phyloP scores from a whole-genome alignment of 352 stramenopile genomes.

The Pythium sp. region DNA sequence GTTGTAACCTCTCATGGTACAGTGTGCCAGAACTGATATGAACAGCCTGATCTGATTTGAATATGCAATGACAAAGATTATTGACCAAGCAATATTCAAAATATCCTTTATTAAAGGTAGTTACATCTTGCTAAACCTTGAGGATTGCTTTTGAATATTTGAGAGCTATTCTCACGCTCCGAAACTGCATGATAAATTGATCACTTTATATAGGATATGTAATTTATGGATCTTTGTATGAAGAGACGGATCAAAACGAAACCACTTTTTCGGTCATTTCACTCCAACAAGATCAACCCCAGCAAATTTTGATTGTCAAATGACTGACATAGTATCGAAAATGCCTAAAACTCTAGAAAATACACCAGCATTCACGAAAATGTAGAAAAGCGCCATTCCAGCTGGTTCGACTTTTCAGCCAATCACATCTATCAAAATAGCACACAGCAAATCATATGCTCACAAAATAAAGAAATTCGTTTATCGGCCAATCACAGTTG shows the following conservation, averaged over 20 bases:
- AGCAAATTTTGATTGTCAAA: not conserved
- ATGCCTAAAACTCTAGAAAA: not conserved
- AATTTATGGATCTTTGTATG: not conserved
- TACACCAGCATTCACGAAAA: not conserved
- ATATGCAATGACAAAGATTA: not conserved
- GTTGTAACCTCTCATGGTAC: not conserved
- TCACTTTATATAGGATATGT: not conserved
- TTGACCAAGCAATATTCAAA: not conserved
- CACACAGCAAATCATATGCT: not conserved
- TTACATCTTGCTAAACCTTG: too few species aligned
- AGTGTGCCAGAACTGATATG: not conserved
- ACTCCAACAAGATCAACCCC: too few species aligned
- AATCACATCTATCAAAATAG: not conserved
- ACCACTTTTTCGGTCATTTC: not conserved
- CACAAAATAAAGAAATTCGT: not conserved
- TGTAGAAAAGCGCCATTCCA: not conserved
- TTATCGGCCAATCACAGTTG: not conserved
- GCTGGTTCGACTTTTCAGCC: not conserved
- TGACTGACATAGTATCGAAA: too few species aligned
- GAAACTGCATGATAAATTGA: not conserved
- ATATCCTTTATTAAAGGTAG: not conserved
- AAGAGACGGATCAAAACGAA: not conserved
- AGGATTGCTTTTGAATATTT: too few species aligned
- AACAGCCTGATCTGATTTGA: not conserved
- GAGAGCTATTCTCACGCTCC: too few species aligned